Evolutionary conservation across 345 rosid species (phyloP), one percentile per base, ranked within the genome.

Genomic region (Eucalyptus sideroxylon): DNA sequence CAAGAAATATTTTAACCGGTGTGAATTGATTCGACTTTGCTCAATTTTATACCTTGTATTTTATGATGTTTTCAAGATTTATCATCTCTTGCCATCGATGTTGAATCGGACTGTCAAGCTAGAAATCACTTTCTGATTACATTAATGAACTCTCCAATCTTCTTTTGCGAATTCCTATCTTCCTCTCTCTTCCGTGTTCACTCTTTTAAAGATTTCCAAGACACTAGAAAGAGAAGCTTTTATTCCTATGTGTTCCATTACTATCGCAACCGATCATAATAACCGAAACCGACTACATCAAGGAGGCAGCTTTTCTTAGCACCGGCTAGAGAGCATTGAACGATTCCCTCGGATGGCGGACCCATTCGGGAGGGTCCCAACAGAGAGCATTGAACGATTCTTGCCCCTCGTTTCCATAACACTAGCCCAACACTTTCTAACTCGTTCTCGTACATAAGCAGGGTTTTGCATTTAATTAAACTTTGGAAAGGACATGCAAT

Each of bases 41-140:
- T 37, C 26, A 3, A 17, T 19, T 17, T 11, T 2, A 37, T 19
- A 37, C 4, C 82, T 72, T 72, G 14, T 42, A 34, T 17, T 72
- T 37, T 19, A 72, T 19, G 26, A 40, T 37, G 14, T 34, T 34
- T 69, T 37, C 44, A 11, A 72, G 0, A 72, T 17, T 17, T 40
- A 72, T 37, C 44, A 23, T 69, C 81, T 9, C 6, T 3, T 37
- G 81, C 21, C 44, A 3, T 10, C 0, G 45, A 34, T 21, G 5
- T 19, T 34, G 11, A 72, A 37, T 37, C 2, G 5, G 8, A 1
- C 7, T 12, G 14, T 14, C 17, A 1, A 0, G 1, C 14, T 72
- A 72, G 45, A 37, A 72, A 72, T 72, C 82, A 37, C 45, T 19
- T 34, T 17, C 2, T 37, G 7, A 72, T 72, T 37, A 21, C 15